phyloP scores from a whole-genome alignment of 2,329 filamentous ascomycete genomes.

The Venturiaceae sp. region DNA sequence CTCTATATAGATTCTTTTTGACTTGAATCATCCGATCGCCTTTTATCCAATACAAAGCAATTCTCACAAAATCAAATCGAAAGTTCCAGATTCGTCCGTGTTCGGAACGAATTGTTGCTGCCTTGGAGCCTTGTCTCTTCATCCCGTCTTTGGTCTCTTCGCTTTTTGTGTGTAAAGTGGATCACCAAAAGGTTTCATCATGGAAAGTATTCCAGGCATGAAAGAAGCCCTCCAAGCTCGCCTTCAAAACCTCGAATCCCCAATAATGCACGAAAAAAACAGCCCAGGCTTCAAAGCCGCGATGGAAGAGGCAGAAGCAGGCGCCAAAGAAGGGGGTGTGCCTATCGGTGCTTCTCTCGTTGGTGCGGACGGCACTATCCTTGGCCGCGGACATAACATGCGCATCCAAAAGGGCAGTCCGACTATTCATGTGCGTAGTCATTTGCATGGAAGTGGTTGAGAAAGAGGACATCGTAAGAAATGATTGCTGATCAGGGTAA shows the following conservation, averaged over 20 bases:
- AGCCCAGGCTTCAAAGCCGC: conserved; percentile 44
- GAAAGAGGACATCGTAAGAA: background rate
- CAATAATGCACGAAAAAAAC: background rate
- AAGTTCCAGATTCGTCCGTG: too few relatives aligned
- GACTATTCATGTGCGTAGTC: conserved; percentile 54
- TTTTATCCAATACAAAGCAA: too few relatives aligned
- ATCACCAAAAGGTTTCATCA: too few relatives aligned
- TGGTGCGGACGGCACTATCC: conserved; percentile 57
- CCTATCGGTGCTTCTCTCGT: conserved; percentile 51
- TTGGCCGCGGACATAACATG: conserved; percentile 68
- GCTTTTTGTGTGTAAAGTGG: too few relatives aligned
- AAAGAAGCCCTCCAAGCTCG: background rate
- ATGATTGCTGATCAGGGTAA: background rate
- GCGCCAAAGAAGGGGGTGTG: conserved; percentile 41
- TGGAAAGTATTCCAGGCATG: background rate
- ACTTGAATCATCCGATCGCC: too few relatives aligned
- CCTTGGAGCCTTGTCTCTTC: too few relatives aligned
- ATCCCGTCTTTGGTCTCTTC: too few relatives aligned
- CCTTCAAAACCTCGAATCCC: background rate
- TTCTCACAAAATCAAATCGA: too few relatives aligned
- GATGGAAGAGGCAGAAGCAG: conserved; percentile 46
- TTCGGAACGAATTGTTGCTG: too few relatives aligned
- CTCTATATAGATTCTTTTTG: too few relatives aligned
- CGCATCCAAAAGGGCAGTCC: conserved; percentile 62
- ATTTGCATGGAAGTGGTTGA: background rate